Base-by-base conservation (phyloP, 1,139 yeast genomes). In the Blastobotrys apis region DNA sequence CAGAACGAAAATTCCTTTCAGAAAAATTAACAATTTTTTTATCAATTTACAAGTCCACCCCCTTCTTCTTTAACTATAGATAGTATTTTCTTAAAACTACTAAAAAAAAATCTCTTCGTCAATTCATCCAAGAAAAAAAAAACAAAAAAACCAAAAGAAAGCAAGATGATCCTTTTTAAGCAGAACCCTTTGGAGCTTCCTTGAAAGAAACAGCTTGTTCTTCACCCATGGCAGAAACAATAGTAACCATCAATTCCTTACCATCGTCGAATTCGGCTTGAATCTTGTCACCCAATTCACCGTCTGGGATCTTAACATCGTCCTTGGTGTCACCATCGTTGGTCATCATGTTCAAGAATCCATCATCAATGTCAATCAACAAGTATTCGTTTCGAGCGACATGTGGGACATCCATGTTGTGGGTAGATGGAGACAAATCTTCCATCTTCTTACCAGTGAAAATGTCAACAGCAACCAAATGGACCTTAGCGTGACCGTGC, bases 401-500 rank as follows among this genome's bases (percentile, higher is more conserved):
- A 71, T 87, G 83, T 77, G 98, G 98, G 70, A 92, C 97, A 76
- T 92, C 97, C 97, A 92, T 90, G 79, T 92, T 92, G 82, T 92
- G 98, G 78, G 98, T 92, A 57, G 98, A 92, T 75, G 98, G 98
- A 61, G 98, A 92, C 73, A 92, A 85, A 76, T 92, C 98, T 81
- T 92, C 98, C 75, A 90, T 83, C 80, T 92, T 92, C 90, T 92
- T 94, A 75, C 90, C 88, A 67, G 98, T 92, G 90, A 92, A 92
- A 73, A 92, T 90, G 73, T 92, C 98, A 65, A 84, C 82, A 72
- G 97, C 97, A 60, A 92, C 97, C 78, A 92, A 82, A 77, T 92
- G 97, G 74, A 92, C 98, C 83, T 92, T 92, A 72, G 98, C 98
- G 92, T 92, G 98, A 77, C 98, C 98, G 84, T 92, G 98, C 97